Percentiles rank a stretch among this genome's conserved stretches.
Conservation (phyloP, 2,329 filamentous ascomycete genomes). For the Trichoderma breve region DNA sequence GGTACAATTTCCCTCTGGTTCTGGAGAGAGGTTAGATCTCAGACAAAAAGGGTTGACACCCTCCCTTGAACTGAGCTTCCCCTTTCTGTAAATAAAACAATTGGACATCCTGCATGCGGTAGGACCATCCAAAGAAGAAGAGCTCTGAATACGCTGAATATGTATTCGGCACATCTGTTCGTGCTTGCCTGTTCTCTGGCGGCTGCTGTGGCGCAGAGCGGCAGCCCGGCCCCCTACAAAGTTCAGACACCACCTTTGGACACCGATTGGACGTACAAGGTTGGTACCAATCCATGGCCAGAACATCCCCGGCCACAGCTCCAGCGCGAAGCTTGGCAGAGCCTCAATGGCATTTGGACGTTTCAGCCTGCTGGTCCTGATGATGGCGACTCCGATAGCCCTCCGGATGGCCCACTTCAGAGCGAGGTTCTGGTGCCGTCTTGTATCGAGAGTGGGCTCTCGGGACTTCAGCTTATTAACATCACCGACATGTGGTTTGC, state of each 20-base stretch:
- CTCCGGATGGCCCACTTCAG: constrained; percentile 30
- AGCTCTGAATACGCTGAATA: neutral
- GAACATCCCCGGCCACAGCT: constrained; percentile 59
- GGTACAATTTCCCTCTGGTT: neutral
- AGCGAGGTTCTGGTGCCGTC: constrained; percentile 44
- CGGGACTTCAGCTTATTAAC: constrained; percentile 45
- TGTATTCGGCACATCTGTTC: neutral
- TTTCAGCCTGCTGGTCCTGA: constrained; percentile 40
- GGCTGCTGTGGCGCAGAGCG: neutral
- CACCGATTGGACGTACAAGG: constrained; percentile 52
- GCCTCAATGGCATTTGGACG: constrained; percentile 58
- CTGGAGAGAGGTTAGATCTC: neutral
- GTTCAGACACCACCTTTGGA: constrained; percentile 43
- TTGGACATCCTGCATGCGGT: neutral
- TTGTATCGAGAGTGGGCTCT: constrained; percentile 47
- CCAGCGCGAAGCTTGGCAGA: constrained; percentile 52
- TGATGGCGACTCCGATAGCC: constrained; percentile 16
- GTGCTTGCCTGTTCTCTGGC: neutral
- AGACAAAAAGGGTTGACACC: neutral
- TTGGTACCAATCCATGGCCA: constrained; percentile 55
- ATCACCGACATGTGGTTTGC: constrained; percentile 49
- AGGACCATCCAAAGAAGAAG: neutral
- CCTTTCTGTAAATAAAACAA: neutral
- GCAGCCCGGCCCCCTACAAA: constrained; percentile 32
- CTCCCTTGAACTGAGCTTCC: neutral